Conservation (phyloP, 208 protist species). For the Trypanosoma lewisi region DNA sequence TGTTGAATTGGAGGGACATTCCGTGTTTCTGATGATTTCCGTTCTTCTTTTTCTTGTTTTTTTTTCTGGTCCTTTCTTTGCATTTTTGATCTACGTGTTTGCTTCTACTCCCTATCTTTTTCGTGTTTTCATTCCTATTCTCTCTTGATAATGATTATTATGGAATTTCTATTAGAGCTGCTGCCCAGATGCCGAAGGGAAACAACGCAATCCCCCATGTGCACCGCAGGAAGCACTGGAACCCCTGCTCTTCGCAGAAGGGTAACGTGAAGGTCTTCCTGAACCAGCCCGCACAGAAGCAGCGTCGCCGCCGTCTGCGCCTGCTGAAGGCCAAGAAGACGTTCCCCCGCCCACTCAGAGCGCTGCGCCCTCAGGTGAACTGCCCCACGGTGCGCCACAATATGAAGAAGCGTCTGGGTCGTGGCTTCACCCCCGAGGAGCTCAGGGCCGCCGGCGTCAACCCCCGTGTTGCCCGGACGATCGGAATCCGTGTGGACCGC, state of each 20-base stretch:
- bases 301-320: slow-evolving; percentile 74
- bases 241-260: slow-evolving; percentile 89
- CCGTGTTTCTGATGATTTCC: too few relatives aligned
- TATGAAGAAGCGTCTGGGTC: slow-evolving; percentile 93
- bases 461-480: slow-evolving; percentile 85
- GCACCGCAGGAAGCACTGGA: slow-evolving; percentile 97
- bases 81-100: too few relatives aligned
- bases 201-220: slow-evolving; percentile 96
- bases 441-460: slow-evolving; percentile 91
- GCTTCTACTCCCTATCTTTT: too few relatives aligned
- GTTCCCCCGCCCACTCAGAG: slow-evolving; percentile 94
- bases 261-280: slow-evolving; percentile 89
- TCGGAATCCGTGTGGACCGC: slow-evolving; percentile 96
- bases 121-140: too few relatives aligned
- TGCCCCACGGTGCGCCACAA: slow-evolving; percentile 95
- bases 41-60: too few relatives aligned
- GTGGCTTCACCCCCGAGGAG: slow-evolving; percentile 97
- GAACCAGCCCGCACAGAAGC: slow-evolving; percentile 87
- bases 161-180: too few relatives aligned
- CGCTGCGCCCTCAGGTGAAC: slow-evolving; percentile 95
- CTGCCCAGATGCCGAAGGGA: slow-evolving; percentile 96
- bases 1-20: too few relatives aligned
- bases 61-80: too few relatives aligned
- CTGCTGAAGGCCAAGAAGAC: slow-evolving; percentile 88
- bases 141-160: too few relatives aligned